Evolutionary conservation across 768 basidiomycete genomes (phyloP).

Genomic region (Leccinellum luteum): DNA sequence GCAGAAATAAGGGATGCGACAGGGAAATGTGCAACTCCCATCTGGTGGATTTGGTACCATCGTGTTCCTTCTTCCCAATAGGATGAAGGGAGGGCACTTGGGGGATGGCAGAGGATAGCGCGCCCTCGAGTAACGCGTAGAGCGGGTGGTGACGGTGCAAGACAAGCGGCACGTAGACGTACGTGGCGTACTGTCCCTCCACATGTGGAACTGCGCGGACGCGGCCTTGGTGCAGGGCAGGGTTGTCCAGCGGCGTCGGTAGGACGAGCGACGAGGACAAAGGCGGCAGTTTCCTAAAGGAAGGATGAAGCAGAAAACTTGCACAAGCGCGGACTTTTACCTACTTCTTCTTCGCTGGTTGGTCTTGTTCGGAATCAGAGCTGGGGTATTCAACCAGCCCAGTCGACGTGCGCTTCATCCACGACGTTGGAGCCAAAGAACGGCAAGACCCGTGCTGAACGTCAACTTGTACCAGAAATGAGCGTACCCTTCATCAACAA

Average conservation of each 20-base stretch:
- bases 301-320: not conserved
- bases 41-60: not conserved
- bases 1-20: conserved; percentile 76
- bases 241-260: conserved; percentile 62
- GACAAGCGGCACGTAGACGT: conserved; percentile 70
- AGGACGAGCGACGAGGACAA: conserved; percentile 49
- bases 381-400: conserved; percentile 49
- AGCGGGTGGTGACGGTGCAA: conserved; percentile 45
- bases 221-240: conserved; percentile 82
- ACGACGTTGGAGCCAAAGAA: not conserved
- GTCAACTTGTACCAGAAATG: conserved; percentile 33
- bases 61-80: conserved; percentile 31
- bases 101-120: conserved; percentile 42
- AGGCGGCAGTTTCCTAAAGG: conserved; percentile 63
- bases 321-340: not conserved
- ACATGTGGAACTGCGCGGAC: conserved; percentile 72
- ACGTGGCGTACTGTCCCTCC: conserved; percentile 80
- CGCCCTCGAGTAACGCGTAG: conserved; percentile 43
- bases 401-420: conserved; percentile 25
- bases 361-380: conserved; percentile 40
- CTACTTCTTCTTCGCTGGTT: conserved; percentile 35
- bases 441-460: conserved; percentile 12
- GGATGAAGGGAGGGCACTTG: conserved; percentile 48
- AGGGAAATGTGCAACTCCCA: conserved; percentile 80
- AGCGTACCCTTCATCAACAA: conserved; percentile 77